Evolutionary conservation across 495 filamentous ascomycete species (phyloP), one percentile per base, ranked within the genome.

Genomic region (Cercophora samala): DNA sequence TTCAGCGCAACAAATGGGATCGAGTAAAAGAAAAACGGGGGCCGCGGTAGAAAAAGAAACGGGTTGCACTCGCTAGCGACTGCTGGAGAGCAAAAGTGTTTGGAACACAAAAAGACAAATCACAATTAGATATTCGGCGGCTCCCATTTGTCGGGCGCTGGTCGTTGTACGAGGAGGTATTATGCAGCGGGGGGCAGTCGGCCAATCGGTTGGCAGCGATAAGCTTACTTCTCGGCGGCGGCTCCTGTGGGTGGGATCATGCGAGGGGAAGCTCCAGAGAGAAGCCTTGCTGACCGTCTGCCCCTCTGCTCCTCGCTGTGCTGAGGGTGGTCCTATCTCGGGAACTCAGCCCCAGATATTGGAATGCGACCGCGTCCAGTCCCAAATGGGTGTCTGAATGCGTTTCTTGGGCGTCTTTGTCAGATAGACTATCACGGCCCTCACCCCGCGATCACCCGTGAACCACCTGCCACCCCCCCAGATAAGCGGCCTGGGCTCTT

Each of bases 151-250:
- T 42, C 60, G 26, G 29, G 60, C 29, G 15, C 22, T 19, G 4
- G 53, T 56, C 18, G 29, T 29, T 29, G 60, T 62, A 62, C 60
- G 60, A 37, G 60, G 26, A 62, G 60, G 60, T 62, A 62, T 62
- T 62, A 62, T 62, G 60, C 60, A 62, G 60, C n/a, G 21, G 15
- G 26, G 29, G n/a, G 60, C 25, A 42, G 4, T 22, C 2, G n/a
- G 21, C 60, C 60, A 62, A 62, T 62, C 60, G 60, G 60, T n/a
- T 51, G 60, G 25, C 60, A 46, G 29, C 60, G 60, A 62, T 62
- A 62, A 62, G 60, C 23, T 62, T 62, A 29, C 60, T 62, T 24
- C 60, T 62, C 17, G 25, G 58, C 22, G 22, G 22, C 58, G 25
- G 60, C 24, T 18, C 26, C 24, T 37, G 22, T 32, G 58, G 58